phyloP scores from a whole-genome alignment of 2,329 filamentous ascomycete species.

The Fusarium agapanthi region DNA sequence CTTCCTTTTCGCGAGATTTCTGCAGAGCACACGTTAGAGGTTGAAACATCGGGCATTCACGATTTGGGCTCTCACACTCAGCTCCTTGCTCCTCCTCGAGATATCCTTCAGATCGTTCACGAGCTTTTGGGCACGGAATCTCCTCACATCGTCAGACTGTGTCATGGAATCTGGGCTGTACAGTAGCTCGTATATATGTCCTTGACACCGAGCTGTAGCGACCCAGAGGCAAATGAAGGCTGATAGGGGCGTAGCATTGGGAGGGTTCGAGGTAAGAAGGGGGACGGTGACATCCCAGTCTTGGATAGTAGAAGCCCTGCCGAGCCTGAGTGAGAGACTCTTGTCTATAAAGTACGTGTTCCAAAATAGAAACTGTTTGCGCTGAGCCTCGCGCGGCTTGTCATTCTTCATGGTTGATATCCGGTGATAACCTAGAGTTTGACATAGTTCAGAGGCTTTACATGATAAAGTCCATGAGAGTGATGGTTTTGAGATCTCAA shows the following conservation, averaged over 20 bases:
- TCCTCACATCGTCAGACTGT: conserved; percentile 46
- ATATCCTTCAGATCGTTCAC: conserved; percentile 46
- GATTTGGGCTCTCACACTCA: conserved; percentile 21
- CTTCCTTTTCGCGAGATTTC: conserved; percentile 39
- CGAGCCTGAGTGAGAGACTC: conserved; percentile 62
- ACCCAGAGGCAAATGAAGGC: conserved; percentile 59
- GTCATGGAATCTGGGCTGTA: conserved; percentile 56
- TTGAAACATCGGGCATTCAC: neutral
- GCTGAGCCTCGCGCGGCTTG: conserved; percentile 15
- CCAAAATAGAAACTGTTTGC: conserved; percentile 61
- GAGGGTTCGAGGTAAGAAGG: conserved; percentile 43
- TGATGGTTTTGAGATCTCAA: conserved; percentile 47
- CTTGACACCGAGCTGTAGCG: conserved; percentile 61
- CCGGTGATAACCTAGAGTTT: conserved; percentile 45
- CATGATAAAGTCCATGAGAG: conserved; percentile 44
- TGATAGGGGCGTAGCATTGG: conserved; percentile 41
- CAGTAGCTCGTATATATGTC: conserved; percentile 63
- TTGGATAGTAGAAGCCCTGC: conserved; percentile 61
- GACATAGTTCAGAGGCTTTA: conserved; percentile 46
- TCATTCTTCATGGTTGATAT: conserved; percentile 39
- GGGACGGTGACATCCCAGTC: conserved; percentile 64
- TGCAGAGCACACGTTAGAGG: conserved; percentile 4
- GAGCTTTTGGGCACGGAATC: conserved; percentile 45
- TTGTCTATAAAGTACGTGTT: conserved; percentile 65
- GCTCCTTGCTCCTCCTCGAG: conserved; percentile 13